These are phyloP conservation scores for Mediolabrus comicus DNA, from an alignment of 108 stramenopile species.

Conservation along the genomic window DNA sequence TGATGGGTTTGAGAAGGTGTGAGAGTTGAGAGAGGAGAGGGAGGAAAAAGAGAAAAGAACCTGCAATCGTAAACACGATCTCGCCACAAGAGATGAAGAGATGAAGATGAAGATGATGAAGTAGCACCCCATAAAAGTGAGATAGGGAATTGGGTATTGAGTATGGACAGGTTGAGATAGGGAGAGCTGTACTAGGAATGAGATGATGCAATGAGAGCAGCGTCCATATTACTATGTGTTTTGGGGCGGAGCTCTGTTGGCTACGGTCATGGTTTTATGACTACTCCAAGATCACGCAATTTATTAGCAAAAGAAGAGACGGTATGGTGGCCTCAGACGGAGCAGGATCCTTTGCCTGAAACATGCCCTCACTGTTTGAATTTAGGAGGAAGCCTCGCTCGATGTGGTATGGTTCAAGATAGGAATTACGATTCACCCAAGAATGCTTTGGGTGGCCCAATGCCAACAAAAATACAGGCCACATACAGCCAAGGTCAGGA, in stretches of 20 bases:
- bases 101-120: no score
- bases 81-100: no score
- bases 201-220: no score
- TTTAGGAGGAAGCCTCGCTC: conserved; percentile 34
- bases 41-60: no score
- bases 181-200: no score
- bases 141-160: no score
- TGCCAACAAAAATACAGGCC: conserved; percentile 49
- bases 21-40: no score
- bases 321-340: conserved; percentile 41
- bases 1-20: no score
- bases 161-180: no score
- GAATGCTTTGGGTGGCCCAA: conserved; percentile 22
- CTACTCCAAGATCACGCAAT: conserved; percentile 22
- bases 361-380: conserved; percentile 47
- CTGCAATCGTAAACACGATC: no score
- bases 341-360: conserved; percentile 20
- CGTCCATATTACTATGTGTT: background rate
- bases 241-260: background rate
- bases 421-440: conserved; percentile 42
- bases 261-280: conserved; percentile 1
- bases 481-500: conserved; percentile 44
- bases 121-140: no score
- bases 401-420: conserved; percentile 25
- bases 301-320: conserved; percentile 35